Base-by-base conservation (phyloP, 371 early-diverging fungal genomes). In the Mucor racemosus region DNA sequence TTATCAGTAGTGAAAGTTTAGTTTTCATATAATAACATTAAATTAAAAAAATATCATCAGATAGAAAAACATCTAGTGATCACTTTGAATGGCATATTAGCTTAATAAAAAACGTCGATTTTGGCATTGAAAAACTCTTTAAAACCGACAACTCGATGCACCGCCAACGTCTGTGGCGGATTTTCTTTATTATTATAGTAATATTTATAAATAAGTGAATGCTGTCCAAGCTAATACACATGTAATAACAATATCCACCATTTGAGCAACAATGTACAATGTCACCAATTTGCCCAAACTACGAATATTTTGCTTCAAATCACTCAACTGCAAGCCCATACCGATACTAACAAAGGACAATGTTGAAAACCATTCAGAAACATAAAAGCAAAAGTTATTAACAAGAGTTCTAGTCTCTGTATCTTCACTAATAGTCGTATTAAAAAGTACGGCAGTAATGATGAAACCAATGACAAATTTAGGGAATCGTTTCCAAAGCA, bases 381-480 rank as follows among this genome's bases (percentile, higher is more conserved):
- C 82, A 67, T 84, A 85, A 57, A 88, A 88, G 63, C 86, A 82
- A 60, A 76, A 88, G 1, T 71, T 46, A 35, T 88, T 84, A 38
- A 88, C 85, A 3, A 64, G 46, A 11, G 40, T 44, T n/a, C 84
- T 76, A 0, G 34, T 48, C 26, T 81, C 78, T 3, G 74, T 34
- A 6, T 74, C 70, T 19, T 59, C 65, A 3, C 77, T 67, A 1
- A 88, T 74, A 2, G 78, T 82, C 0, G 88, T 88, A 42, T 88
- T 88, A 68, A 88, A 88, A 13, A 88, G 60, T 3, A 86, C 66
- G 0, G 88, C 88, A 0, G 88, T 88, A 26, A 82, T 63, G 48
- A 88, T 76, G 50, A 88, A 88, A 0, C 88, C 88, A 46, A 88
- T 69, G 0, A 88, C 87, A 64, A 88, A 88, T 50, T 88, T 88